Percentiles rank a stretch among this genome's conserved stretches.
Conservation (phyloP, 75 land plant genomes). For the Larix kaempferi region DNA sequence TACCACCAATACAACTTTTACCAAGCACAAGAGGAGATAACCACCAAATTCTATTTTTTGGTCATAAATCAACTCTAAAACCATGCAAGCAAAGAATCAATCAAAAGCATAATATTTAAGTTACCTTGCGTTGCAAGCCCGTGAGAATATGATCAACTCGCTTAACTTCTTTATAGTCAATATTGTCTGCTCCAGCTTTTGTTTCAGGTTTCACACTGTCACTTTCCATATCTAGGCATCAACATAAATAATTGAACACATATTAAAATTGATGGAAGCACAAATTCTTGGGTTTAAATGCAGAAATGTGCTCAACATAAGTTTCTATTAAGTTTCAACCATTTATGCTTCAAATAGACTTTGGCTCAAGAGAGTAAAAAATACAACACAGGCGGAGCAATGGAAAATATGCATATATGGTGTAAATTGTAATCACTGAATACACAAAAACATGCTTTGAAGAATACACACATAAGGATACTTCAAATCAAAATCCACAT, state of each 20-base stretch:
- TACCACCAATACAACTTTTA: too few species aligned
- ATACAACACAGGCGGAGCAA: neutral
- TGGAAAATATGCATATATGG: neutral
- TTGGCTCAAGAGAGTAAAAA: neutral
- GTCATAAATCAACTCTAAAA: too few species aligned
- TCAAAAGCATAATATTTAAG: neutral
- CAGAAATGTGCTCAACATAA: neutral
- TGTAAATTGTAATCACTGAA: neutral
- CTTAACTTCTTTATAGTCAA: constrained; percentile 80
- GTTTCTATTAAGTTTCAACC: too few species aligned
- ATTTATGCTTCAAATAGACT: neutral
- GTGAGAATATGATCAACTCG: constrained; percentile 84
- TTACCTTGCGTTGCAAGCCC: constrained; percentile 83
- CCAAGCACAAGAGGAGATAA: too few species aligned
- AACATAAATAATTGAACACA: neutral
- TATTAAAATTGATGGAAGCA: neutral
- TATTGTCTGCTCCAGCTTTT: constrained; percentile 43
- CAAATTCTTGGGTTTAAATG: neutral
- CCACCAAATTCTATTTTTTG: too few species aligned
- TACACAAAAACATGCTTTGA: neutral
- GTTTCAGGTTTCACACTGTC: constrained; percentile 41
- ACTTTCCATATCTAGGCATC: constrained; percentile 36
- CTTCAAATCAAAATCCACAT: neutral
- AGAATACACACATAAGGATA: neutral
- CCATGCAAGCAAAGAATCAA: too few species aligned